phyloP scores from a whole-genome alignment of 2,329 filamentous ascomycete genomes.

The Ophiosphaerella narmari region DNA sequence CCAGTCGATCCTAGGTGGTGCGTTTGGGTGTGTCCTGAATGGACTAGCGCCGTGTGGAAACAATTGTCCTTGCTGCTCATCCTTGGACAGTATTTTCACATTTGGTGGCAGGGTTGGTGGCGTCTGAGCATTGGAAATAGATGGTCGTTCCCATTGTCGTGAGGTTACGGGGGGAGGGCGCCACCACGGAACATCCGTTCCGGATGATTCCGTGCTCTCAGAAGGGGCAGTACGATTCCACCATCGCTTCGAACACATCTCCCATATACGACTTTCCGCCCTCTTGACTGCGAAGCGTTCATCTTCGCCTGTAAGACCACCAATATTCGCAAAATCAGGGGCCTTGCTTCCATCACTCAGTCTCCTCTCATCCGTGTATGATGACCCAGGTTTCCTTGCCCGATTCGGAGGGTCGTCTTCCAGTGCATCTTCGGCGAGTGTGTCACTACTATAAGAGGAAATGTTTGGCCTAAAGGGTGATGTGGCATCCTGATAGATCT shows the following conservation, averaged over 20 bases:
- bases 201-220: constrained; percentile 56
- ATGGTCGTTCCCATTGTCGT: constrained; percentile 65
- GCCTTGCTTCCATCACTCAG: constrained; percentile 9
- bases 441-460: constrained; percentile 60
- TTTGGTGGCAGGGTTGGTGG: constrained; percentile 12
- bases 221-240: constrained; percentile 69
- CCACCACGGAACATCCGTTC: constrained; percentile 65
- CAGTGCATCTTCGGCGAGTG: constrained; percentile 50
- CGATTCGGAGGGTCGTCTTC: constrained; percentile 57
- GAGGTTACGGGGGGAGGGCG: constrained; percentile 66
- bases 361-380: constrained; percentile 35
- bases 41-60: constrained; percentile 54
- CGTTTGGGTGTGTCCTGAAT: constrained; percentile 50
- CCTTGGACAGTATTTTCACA: constrained; percentile 19
- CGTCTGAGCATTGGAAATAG: neutral
- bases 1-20: constrained; percentile 57
- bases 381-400: constrained; percentile 29
- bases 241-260: constrained; percentile 76
- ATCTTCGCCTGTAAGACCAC: constrained; percentile 77
- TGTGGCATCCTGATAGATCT: constrained; percentile 78
- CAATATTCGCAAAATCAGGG: constrained; percentile 69
- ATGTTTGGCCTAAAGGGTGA: constrained; percentile 81
- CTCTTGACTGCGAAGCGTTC: constrained; percentile 82
- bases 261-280: constrained; percentile 77
- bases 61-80: constrained; percentile 28